Conservation (phyloP, 176 grass and related monocot species). For the Guadua angustifolia region DNA sequence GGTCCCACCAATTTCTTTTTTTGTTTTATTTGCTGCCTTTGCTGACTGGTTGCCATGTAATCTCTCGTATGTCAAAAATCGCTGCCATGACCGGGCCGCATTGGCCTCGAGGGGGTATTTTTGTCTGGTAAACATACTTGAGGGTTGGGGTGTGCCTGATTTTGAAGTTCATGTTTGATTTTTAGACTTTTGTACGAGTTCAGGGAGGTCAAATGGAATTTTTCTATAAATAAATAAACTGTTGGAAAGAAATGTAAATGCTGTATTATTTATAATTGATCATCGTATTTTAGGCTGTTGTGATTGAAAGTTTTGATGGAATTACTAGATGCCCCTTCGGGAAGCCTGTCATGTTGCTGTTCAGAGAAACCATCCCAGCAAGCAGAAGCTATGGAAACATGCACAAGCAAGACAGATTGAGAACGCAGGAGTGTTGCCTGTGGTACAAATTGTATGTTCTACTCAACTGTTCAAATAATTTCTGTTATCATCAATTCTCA, state of each 20-base stretch:
- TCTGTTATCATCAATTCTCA: background rate
- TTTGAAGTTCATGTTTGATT: too few relatives aligned
- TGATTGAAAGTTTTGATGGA: conserved; percentile 32
- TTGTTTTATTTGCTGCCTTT: too few relatives aligned
- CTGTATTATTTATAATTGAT: background rate
- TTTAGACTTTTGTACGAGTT: too few relatives aligned
- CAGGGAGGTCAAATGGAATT: too few relatives aligned
- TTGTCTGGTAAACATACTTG: too few relatives aligned
- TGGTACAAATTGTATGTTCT: conserved; percentile 79
- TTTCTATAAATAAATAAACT: background rate
- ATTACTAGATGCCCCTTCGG: conserved; percentile 76
- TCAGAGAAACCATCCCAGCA: conserved; percentile 70
- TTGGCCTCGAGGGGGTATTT: too few relatives aligned
- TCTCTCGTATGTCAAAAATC: too few relatives aligned
- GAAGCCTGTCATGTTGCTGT: conserved; percentile 85
- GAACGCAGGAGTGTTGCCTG: conserved; percentile 55
- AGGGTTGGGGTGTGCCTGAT: too few relatives aligned
- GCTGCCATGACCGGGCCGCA: too few relatives aligned
- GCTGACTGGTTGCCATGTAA: too few relatives aligned
- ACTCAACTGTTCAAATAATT: conserved; percentile 30
- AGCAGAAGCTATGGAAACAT: conserved; percentile 77
- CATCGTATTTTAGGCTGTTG: background rate
- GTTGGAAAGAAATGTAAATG: conserved; percentile 18
- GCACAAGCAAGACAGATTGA: conserved; percentile 60
- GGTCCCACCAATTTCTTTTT: too few relatives aligned